phyloP scores from a whole-genome alignment of 1,139 yeast genomes.

The Suhomyces bokatorum region DNA sequence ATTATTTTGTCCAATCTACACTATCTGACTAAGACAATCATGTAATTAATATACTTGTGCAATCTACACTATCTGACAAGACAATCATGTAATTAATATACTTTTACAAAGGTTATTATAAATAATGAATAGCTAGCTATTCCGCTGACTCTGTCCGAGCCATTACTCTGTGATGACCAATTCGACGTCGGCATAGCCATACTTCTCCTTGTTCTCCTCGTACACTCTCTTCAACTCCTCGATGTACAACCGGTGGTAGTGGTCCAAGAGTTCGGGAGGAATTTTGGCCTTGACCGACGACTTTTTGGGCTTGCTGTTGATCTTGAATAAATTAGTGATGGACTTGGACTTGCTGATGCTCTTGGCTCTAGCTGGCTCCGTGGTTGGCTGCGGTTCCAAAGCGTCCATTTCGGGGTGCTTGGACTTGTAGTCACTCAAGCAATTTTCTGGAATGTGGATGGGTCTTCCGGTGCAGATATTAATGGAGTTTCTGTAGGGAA shows the following conservation, averaged over 20 bases:
- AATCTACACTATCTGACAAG: neutral
- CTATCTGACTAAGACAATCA: too few relatives aligned
- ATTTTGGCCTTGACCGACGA: conserved; percentile 28
- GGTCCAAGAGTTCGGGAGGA: conserved; percentile 53
- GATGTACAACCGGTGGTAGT: conserved; percentile 74
- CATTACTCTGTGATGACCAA: conserved; percentile 47
- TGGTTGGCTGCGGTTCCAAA: conserved; percentile 9
- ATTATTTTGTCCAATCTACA: too few relatives aligned
- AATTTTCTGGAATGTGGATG: conserved; percentile 58
- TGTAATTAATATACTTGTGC: neutral
- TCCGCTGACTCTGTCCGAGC: neutral
- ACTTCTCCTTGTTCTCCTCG: conserved; percentile 66
- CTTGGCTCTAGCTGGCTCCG: conserved; percentile 5
- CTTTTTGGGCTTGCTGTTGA: conserved; percentile 16
- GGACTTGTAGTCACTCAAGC: conserved; percentile 32
- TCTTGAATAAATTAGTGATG: conserved; percentile 27
- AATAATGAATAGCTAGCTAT: neutral
- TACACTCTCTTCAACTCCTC: conserved; percentile 65
- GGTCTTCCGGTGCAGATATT: conserved; percentile 83
- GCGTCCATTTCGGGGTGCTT: conserved; percentile 30
- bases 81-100: neutral
- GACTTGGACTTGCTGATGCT: conserved; percentile 17
- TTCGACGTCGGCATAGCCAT: conserved; percentile 50
- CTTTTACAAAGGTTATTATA: neutral
- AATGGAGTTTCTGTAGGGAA: conserved; percentile 83